Evolutionary conservation across 805 yeast genomes (phyloP).

Genomic region (Debaryomyces maramus): DNA sequence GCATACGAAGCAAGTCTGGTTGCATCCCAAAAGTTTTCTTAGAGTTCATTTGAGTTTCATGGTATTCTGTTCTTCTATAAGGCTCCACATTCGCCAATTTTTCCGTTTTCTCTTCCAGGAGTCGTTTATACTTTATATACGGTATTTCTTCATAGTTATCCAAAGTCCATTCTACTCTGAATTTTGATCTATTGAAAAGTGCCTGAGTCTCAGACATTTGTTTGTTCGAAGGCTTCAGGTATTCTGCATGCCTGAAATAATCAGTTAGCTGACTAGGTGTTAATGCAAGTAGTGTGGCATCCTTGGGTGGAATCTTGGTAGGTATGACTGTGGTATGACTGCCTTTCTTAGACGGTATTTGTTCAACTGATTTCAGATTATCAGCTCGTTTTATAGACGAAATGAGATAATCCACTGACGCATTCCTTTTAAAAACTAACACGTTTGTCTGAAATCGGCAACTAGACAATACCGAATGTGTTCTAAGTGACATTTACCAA

Average conservation of each 20-base stretch:
- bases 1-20: conserved; percentile 31
- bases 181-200: conserved; percentile 46
- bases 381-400: conserved; percentile 5
- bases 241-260: conserved; percentile 17
- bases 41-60: conserved; percentile 15
- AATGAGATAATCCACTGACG: conserved; percentile 10
- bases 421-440: not conserved
- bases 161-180: conserved; percentile 61
- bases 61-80: conserved; percentile 22
- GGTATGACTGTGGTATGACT: not conserved
- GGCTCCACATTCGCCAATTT: conserved; percentile 21
- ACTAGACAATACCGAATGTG: too few relatives aligned
- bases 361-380: not conserved
- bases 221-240: conserved; percentile 10
- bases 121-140: conserved; percentile 42
- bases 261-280: conserved; percentile 25
- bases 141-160: conserved; percentile 57
- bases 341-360: not conserved
- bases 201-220: conserved; percentile 24
- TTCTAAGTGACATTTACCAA: too few relatives aligned
- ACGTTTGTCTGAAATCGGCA: too few relatives aligned
- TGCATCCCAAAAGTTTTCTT: conserved; percentile 30
- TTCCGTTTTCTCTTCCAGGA: conserved; percentile 15
- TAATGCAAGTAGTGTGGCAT: conserved; percentile 12
- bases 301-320: conserved; percentile 3